Percentiles rank a stretch among this genome's conserved stretches.
These are phyloP conservation scores for Boletus rufocinnamomeus DNA, from an alignment of 768 basidiomycete species.

Conservation along the genomic window DNA sequence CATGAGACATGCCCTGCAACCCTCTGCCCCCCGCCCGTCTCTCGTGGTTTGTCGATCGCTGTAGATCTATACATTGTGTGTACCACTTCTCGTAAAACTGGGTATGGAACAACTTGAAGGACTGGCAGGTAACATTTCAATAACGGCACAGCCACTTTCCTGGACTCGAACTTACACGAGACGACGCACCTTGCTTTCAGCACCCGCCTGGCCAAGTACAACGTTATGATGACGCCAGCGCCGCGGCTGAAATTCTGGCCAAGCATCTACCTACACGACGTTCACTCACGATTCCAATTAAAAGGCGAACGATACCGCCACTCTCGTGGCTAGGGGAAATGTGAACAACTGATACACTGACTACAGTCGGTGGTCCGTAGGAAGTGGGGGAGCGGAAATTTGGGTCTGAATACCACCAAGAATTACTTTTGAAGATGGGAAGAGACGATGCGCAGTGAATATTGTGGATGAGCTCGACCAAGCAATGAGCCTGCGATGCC, in stretches of 20 bases:
- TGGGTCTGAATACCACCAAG: constrained; percentile 50
- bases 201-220: constrained; percentile 57
- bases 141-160: too few relatives aligned
- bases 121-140: too few relatives aligned
- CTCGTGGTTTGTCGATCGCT: constrained; percentile 4
- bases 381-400: constrained; percentile 46
- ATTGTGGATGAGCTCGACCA: constrained; percentile 73
- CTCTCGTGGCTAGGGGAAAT: too few relatives aligned
- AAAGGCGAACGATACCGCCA: too few relatives aligned
- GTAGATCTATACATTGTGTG: too few relatives aligned
- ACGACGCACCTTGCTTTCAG: constrained; percentile 54
- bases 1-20: constrained; percentile 42
- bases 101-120: too few relatives aligned
- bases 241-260: too few relatives aligned
- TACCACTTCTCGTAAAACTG: too few relatives aligned
- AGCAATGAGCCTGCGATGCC: constrained; percentile 52
- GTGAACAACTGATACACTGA: too few relatives aligned
- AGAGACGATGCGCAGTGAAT: constrained; percentile 70
- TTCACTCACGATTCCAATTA: too few relatives aligned
- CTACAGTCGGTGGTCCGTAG: constrained; percentile 60
- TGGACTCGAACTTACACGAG: not conserved
- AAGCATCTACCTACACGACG: too few relatives aligned
- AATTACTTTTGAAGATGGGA: constrained; percentile 72
- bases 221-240: too few relatives aligned
- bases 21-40: constrained; percentile 41